phyloP scores from a whole-genome alignment of 306 rosid species.

The Rubus parviflorus region DNA sequence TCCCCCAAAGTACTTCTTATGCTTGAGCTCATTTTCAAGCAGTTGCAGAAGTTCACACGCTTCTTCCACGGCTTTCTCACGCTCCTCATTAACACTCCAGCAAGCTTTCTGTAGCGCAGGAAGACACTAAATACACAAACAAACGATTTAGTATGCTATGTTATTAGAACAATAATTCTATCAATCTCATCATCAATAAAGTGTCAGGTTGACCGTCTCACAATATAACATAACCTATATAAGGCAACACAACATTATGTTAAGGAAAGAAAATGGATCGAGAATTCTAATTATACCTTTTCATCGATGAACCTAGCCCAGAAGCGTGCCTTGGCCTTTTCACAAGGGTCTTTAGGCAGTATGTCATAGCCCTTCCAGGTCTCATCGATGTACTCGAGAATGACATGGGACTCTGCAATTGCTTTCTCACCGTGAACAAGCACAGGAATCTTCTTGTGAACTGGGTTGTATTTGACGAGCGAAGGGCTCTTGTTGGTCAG shows the following conservation, averaged over 20 bases:
- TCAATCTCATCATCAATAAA: too few relatives aligned
- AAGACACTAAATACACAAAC: conserved; percentile 15
- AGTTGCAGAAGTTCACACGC: conserved; percentile 26
- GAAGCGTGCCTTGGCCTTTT: conserved; percentile 57
- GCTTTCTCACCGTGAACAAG: conserved; percentile 50
- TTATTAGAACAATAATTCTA: too few relatives aligned
- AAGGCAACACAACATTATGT: neutral
- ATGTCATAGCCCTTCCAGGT: conserved; percentile 40
- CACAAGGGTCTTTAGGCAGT: conserved; percentile 45
- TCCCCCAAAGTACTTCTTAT: conserved; percentile 59
- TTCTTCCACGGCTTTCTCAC: conserved; percentile 38
- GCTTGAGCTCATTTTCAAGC: conserved; percentile 54
- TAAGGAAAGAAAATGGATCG: neutral
- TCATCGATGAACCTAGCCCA: conserved; percentile 65
- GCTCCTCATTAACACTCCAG: conserved; percentile 25
- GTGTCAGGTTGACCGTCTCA: neutral
- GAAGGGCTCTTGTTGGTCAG: conserved; percentile 33
- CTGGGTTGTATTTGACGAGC: conserved; percentile 55
- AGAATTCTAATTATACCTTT: conserved; percentile 33
- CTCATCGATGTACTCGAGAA: conserved; percentile 52
- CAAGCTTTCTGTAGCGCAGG: conserved; percentile 26
- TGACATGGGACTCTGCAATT: conserved; percentile 54
- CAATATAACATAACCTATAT: neutral
- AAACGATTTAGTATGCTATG: neutral
- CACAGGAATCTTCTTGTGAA: conserved; percentile 53